Percentiles rank a stretch among this genome's conserved stretches.
phyloP scores from a whole-genome alignment of 2,329 filamentous ascomycete species.

The Aurifilum marmelostoma region DNA sequence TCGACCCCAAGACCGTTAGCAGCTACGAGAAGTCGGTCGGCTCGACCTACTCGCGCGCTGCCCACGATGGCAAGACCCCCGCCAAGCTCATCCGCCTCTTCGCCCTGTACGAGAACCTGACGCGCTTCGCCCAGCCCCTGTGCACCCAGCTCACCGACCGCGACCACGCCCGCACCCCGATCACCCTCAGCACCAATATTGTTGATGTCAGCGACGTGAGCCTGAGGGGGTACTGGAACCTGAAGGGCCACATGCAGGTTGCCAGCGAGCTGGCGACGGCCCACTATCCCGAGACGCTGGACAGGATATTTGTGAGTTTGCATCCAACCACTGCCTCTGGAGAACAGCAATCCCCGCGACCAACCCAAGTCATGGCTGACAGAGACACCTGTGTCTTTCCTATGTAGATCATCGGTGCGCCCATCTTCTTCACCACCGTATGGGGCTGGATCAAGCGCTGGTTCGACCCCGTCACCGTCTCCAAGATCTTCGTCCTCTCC shows the following conservation, averaged over 20 bases:
- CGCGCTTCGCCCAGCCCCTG: conserved; percentile 82
- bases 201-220: conserved; percentile 89
- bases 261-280: conserved; percentile 86
- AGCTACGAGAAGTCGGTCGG: conserved; percentile 74
- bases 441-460: conserved; percentile 96
- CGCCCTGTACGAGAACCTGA: conserved; percentile 91
- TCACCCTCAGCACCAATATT: conserved; percentile 92
- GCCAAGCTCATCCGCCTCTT: conserved; percentile 83
- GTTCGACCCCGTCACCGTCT: conserved; percentile 92
- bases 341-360: too few species aligned
- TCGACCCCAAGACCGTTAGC: conserved; percentile 80
- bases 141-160: conserved; percentile 76
- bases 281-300: conserved; percentile 92
- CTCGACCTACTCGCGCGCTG: conserved; percentile 60
- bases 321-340: too few species aligned
- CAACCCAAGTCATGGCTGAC: too few species aligned
- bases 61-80: conserved; percentile 63
- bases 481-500: conserved; percentile 91
- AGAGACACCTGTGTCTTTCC: background rate
- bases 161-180: conserved; percentile 76
- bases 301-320: conserved; percentile 64
- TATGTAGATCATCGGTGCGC: conserved; percentile 78
- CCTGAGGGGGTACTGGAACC: conserved; percentile 92
- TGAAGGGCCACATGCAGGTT: conserved; percentile 92
- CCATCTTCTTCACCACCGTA: conserved; percentile 87